phyloP scores from a whole-genome alignment of 768 basidiomycete species.

The Leccinum uliginosum region DNA sequence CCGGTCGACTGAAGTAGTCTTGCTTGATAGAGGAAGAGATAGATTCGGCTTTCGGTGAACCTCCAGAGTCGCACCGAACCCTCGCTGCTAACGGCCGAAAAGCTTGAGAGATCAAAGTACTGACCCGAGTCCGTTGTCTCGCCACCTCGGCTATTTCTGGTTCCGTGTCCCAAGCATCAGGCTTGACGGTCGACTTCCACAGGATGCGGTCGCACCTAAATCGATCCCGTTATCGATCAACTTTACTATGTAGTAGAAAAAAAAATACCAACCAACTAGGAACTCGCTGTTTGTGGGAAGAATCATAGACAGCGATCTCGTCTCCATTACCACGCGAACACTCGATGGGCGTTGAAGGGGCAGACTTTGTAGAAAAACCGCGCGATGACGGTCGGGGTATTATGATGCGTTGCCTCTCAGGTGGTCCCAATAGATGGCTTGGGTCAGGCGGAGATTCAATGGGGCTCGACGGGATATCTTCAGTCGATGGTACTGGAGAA shows the following conservation, averaged over 20 bases:
- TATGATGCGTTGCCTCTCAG: conserved; percentile 16
- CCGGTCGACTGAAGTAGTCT: conserved; percentile 20
- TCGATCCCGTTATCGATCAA: conserved; percentile 3
- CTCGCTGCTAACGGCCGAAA: conserved; percentile 45
- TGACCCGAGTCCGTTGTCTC: conserved; percentile 44
- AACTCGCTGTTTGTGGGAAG: conserved; percentile 75
- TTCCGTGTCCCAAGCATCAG: conserved; percentile 39
- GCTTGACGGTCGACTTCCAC: conserved; percentile 69
- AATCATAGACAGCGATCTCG: conserved; percentile 71
- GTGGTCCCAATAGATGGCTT: conserved; percentile 16
- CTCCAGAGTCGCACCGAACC: conserved; percentile 34
- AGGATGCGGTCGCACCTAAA: conserved; percentile 80
- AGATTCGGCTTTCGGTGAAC: conserved; percentile 28
- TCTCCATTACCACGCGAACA: conserved; percentile 35
- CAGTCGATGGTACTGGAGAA: conserved; percentile 21
- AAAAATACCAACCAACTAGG: conserved; percentile 67
- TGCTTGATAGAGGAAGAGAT: conserved; percentile 13
- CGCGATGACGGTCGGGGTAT: conserved; percentile 27
- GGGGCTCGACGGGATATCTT: conserved; percentile 23
- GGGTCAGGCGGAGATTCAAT: conserved; percentile 12
- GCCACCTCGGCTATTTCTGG: conserved; percentile 30
- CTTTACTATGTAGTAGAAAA: not conserved
- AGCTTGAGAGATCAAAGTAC: conserved; percentile 51
- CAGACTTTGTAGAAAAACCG: conserved; percentile 27
- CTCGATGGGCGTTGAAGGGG: conserved; percentile 32